phyloP scores from a whole-genome alignment of 1,139 yeast genomes.

The Candida sanyaensis region DNA sequence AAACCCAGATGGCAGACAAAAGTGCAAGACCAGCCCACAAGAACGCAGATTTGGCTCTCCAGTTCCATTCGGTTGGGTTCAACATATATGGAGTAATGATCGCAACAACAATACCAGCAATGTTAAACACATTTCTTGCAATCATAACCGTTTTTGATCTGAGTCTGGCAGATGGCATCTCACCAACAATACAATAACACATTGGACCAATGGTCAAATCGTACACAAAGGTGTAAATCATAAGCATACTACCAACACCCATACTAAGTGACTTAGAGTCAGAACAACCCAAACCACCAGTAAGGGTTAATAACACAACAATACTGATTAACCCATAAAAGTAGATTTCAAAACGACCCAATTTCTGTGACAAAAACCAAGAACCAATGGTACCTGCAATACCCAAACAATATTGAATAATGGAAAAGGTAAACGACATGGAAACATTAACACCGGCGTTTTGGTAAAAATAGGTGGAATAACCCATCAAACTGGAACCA shows the following conservation, averaged over 20 bases:
- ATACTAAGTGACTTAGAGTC: conserved; percentile 23
- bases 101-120: conserved; percentile 44
- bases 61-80: conserved; percentile 56
- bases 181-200: conserved; percentile 58
- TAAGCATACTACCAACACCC: conserved; percentile 52
- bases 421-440: conserved; percentile 47
- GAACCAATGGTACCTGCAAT: conserved; percentile 52
- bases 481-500: conserved; percentile 55
- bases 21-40: conserved; percentile 55
- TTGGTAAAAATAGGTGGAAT: conserved; percentile 55
- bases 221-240: conserved; percentile 51
- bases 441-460: conserved; percentile 47
- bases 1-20: conserved; percentile 43
- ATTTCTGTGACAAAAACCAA: conserved; percentile 47
- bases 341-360: conserved; percentile 54
- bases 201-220: conserved; percentile 61
- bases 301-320: conserved; percentile 37
- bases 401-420: conserved; percentile 50
- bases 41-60: conserved; percentile 62
- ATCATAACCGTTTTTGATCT: conserved; percentile 58
- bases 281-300: conserved; percentile 40
- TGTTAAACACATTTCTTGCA: conserved; percentile 51
- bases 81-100: conserved; percentile 60
- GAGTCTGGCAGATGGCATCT: conserved; percentile 55
- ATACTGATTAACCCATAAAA: conserved; percentile 42